Conservation (phyloP, 495 filamentous ascomycete species). For the Usnea hakonensis region DNA sequence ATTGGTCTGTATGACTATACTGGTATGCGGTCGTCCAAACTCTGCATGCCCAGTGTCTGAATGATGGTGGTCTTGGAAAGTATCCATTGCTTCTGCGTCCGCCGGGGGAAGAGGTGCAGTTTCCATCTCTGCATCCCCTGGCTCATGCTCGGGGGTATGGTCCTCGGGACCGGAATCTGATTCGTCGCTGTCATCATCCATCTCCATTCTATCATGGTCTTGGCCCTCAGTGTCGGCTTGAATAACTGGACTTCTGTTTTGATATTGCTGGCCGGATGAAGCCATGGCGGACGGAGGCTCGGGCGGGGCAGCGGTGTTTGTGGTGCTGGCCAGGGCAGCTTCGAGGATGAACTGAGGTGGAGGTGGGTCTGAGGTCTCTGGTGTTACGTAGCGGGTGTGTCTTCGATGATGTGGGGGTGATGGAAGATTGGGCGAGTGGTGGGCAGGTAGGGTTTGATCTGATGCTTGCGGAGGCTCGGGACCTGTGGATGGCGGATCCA, state of each 20-base stretch:
- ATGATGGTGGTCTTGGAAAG: conserved; percentile 19
- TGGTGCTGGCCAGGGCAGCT: conserved; percentile 7
- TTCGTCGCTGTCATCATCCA: conserved; percentile 21
- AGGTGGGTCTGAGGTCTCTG: conserved; percentile 9
- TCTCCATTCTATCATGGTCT: conserved; percentile 29
- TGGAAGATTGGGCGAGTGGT: background rate
- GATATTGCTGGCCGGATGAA: background rate
- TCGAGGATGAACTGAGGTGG: conserved; percentile 15
- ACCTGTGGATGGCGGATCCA: conserved; percentile 13
- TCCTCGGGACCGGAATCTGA: conserved; percentile 13
- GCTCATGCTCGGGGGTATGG: conserved; percentile 13
- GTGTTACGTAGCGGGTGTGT: conserved; percentile 15
- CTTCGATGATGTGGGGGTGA: conserved; percentile 9
- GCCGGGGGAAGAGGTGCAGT: background rate
- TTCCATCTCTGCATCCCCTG: conserved; percentile 3
- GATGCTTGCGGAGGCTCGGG: background rate
- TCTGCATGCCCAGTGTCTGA: conserved; percentile 4
- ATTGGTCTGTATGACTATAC: conserved; percentile 2
- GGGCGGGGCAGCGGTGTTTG: conserved; percentile 8
- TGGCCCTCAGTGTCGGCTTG: conserved; percentile 16
- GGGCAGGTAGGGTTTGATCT: conserved; percentile 4
- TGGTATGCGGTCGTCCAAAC: background rate
- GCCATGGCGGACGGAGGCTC: background rate
- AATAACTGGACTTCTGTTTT: background rate
- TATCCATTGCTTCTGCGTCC: conserved; percentile 24